These are phyloP conservation scores for Aspergillus clavatus DNA, from an alignment of 2,329 filamentous ascomycete species.

Conservation along the genomic window DNA sequence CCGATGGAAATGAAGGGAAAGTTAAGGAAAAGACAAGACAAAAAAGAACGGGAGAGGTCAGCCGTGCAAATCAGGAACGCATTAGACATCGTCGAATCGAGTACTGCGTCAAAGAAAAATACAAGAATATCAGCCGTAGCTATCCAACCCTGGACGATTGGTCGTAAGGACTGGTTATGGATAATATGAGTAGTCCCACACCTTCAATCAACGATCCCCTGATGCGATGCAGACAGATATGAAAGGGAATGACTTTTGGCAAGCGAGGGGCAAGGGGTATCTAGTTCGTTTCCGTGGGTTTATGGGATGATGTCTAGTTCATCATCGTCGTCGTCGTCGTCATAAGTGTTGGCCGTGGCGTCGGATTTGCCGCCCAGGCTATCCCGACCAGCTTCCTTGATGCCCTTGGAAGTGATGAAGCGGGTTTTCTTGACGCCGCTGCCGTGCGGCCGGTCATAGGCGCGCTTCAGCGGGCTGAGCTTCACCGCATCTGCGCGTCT, in stretches of 20 bases:
- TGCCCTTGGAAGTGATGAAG: slow-evolving; percentile 74
- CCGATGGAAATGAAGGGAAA: too few relatives aligned
- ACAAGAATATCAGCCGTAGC: too few relatives aligned
- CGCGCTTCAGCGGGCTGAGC: slow-evolving; percentile 39
- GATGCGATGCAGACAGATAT: too few relatives aligned
- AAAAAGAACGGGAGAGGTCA: too few relatives aligned
- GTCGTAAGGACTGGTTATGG: too few relatives aligned
- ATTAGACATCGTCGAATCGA: background rate
- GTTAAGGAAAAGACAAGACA: background rate
- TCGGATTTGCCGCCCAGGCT: slow-evolving; percentile 56
- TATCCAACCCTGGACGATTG: too few relatives aligned
- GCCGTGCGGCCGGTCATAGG: slow-evolving; percentile 29
- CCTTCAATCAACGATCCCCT: too few relatives aligned
- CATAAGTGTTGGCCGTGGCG: slow-evolving; percentile 40
- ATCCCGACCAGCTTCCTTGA: slow-evolving; percentile 70
- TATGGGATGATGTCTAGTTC: slow-evolving; percentile 45
- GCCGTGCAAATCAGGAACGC: too few relatives aligned
- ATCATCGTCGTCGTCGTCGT: slow-evolving; percentile 50
- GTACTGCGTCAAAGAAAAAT: slow-evolving; percentile 4
- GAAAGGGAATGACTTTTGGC: too few relatives aligned
- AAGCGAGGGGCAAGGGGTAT: too few relatives aligned
- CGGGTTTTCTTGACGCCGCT: slow-evolving; percentile 61
- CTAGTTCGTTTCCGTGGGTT: background rate
- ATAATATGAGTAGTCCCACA: too few relatives aligned
- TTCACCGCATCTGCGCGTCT: slow-evolving; percentile 38